Evolutionary conservation across 2,329 filamentous ascomycete species (phyloP).

Genomic region (Zasmidium angulare): DNA sequence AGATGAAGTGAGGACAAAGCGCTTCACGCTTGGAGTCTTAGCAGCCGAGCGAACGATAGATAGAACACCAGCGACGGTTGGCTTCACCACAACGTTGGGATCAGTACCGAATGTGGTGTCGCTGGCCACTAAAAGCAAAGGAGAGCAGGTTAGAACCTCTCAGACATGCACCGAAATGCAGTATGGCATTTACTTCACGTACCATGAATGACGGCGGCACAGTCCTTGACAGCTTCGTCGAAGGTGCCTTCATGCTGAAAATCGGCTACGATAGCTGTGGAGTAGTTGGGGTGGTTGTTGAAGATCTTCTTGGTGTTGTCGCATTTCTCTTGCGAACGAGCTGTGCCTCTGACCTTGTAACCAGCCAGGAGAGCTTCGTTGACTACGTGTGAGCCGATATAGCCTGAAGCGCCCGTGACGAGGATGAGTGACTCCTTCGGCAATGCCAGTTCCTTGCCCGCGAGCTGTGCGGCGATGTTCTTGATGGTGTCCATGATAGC

Average conservation of each 20-base stretch:
- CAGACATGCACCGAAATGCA: too few relatives aligned
- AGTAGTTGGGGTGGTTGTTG: conserved; percentile 23
- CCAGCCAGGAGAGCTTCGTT: conserved; percentile 29
- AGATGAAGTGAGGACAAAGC: conserved; percentile 47
- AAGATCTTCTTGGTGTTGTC: conserved; percentile 21
- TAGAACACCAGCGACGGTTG: conserved; percentile 32
- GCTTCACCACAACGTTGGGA: conserved; percentile 45
- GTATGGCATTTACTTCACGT: too few relatives aligned
- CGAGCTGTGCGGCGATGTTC: conserved; percentile 10
- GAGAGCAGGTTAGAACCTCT: too few relatives aligned
- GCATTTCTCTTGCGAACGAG: conserved; percentile 23
- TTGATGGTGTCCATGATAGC: conserved; percentile 11
- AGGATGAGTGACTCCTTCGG: conserved; percentile 30
- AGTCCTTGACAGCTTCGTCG: conserved; percentile 42
- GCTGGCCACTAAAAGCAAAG: too few relatives aligned
- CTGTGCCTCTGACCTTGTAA: conserved; percentile 33
- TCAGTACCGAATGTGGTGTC: conserved; percentile 41
- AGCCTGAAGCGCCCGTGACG: conserved; percentile 33
- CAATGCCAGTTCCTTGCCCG: conserved; percentile 17
- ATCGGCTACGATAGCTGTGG: conserved; percentile 21
- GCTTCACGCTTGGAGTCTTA: conserved; percentile 42
- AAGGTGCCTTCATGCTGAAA: conserved; percentile 37
- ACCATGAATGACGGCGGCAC: conserved; percentile 47
- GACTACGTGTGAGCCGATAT: conserved; percentile 30
- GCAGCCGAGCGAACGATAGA: conserved; percentile 42